Base-by-base conservation (phyloP, 1,284 basidiomycete species). In the Sanguinoderma infundibulare region DNA sequence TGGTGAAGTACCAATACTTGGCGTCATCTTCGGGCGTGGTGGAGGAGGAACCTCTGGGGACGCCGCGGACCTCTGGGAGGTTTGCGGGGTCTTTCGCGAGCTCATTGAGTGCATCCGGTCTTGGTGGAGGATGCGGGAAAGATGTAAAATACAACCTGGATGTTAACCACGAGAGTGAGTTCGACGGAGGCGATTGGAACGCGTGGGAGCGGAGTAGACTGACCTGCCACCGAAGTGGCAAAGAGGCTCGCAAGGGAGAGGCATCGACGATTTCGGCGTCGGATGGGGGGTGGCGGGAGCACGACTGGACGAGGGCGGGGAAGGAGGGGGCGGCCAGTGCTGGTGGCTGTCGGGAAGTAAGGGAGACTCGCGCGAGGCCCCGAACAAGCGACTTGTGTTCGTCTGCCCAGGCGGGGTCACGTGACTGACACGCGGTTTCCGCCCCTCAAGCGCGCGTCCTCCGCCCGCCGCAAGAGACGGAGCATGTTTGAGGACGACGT, bases 1-100 rank as follows among this genome's bases (percentile, higher is more conserved):
- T 87, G 58, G 90, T 92, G 79, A 94, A 93, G 76, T 90, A 94
- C 77, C 92, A 93, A 75, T 92, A 94, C 57, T 83, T 81, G 58
- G 87, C 84, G 67, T 85, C 80, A 66, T 87, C 86, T 70, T 92
- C 89, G 49, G 87, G 84, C 24, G 87, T 83, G 36, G 83, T 78
- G 36, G 85, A 84, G 36, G 85, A 82, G n/a, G 83, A 82, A 38
- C 78, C 83, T 71, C 78, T 79, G 9, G 85, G 79, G 67, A 81
- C 81, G 52, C 84, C 80, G 60, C 89, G 87, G 20, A 92, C 75
- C 69, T 78, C 82, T 63, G 89, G 89, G 49, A 77, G 78, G 72
- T 80, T 81, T 44, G 76, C 78, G 12, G 81, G 74, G 57, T 86
- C 84, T 42, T 80, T 70, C 24, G 83, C 73, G 39, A 81, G 75